phyloP scores from a whole-genome alignment of 805 yeast species.

The Ogataea haglerorum region DNA sequence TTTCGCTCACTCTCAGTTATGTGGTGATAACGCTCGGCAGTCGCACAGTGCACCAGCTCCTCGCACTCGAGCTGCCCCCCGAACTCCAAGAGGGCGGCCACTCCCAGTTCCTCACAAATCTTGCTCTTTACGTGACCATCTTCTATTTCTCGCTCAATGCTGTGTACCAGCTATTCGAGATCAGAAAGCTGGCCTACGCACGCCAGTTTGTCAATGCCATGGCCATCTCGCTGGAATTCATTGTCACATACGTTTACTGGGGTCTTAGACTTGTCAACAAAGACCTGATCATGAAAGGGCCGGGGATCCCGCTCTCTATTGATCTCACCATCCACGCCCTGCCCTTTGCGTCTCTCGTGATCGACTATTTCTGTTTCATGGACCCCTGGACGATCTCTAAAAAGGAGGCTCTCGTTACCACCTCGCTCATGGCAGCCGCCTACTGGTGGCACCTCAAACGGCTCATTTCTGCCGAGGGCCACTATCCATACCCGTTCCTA shows the following conservation, averaged over 20 bases:
- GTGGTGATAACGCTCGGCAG: constrained; percentile 12
- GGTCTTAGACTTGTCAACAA: constrained; percentile 53
- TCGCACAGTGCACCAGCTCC: constrained; percentile 14
- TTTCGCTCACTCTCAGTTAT: constrained; percentile 17
- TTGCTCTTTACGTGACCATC: constrained; percentile 50
- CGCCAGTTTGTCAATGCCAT: constrained; percentile 49
- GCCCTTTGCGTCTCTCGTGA: constrained; percentile 50
- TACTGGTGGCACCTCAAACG: constrained; percentile 54
- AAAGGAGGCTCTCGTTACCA: constrained; percentile 37
- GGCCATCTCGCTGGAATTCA: constrained; percentile 54
- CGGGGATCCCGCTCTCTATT: constrained; percentile 43
- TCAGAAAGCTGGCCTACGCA: constrained; percentile 12
- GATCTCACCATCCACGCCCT: constrained; percentile 60
- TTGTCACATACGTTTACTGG: constrained; percentile 70
- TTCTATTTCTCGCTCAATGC: constrained; percentile 40
- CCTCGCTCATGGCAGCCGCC: constrained; percentile 37
- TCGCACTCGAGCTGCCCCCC: constrained; percentile 41
- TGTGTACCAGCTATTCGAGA: constrained; percentile 35
- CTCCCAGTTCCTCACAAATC: constrained; percentile 67
- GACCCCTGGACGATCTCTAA: constrained; percentile 38
- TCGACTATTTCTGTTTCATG: constrained; percentile 56
- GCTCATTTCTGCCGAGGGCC: constrained; percentile 43
- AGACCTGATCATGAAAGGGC: constrained; percentile 42
- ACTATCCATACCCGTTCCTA: constrained; percentile 67
- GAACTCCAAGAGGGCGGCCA: constrained; percentile 57